Evolutionary conservation across 2,329 filamentous ascomycete genomes (phyloP), one percentile per base, ranked within the genome.

Genomic region (Fusarium torreyae): DNA sequence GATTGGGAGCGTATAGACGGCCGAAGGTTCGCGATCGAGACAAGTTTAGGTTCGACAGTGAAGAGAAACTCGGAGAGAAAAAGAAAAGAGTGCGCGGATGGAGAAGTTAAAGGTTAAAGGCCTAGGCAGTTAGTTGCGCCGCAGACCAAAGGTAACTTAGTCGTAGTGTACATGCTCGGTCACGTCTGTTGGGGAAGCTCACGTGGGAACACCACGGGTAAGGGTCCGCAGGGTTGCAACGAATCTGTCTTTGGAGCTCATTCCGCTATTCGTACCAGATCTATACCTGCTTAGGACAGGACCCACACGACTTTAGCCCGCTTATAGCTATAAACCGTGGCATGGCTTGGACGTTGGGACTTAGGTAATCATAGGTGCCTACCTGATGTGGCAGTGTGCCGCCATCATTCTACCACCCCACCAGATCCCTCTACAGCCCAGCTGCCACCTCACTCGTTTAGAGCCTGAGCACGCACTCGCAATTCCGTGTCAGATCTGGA

Each of bases 101-200:
- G 20, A 46, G 20, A 43, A 18, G 34, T 39, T 31, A 62, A 56
- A 20, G 42, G 53, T 51, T 49, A 45, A 28, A n/a, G n/a, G n/a
- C n/a, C 22, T 6, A 4, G 22, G 22, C 6, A 63, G 43, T 57
- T 42, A 24, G 64, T 64, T 53, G 63, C 61, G 60, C 38, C 53
- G 42, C 26, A 22, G 24, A 31, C 22, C 39, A 46, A 63, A 40
- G 26, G 31, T 33, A 51, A 49, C 20, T 46, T 46, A 24, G 24
- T 44, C 24, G 36, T 20, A 24, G 22, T 13, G 13, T n/a, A 9
- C 20, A 31, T 34, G 10, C 28, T 42, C 15, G n/a, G 39, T 62
- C 68, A 68, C 42, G 66, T 72, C 69, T 72, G 69, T 71, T 71
- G 69, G 69, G 69, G 66, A 66, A 62, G 60, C 69, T 71, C 69